Percentiles rank a stretch among this genome's conserved stretches.
phyloP scores from a whole-genome alignment of 2,329 filamentous ascomycete genomes.

The Diplodia seriata region DNA sequence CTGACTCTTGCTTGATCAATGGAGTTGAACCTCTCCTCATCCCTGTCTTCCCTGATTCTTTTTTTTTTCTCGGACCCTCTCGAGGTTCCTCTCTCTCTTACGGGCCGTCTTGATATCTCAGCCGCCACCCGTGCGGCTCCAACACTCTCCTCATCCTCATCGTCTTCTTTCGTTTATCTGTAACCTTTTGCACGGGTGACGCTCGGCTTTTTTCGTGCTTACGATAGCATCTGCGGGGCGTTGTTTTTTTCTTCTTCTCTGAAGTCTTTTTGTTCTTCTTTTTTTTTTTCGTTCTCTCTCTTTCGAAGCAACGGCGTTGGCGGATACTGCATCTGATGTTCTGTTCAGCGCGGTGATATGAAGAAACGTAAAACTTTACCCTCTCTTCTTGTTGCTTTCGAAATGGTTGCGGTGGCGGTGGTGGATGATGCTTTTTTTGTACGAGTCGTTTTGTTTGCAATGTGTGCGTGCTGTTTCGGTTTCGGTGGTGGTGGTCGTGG shows the following conservation, averaged over 20 bases:
- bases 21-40: conserved; percentile 3
- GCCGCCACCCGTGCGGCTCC: conserved; percentile 23
- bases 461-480: background rate
- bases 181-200: background rate
- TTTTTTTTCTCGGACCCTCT: background rate
- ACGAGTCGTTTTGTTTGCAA: background rate
- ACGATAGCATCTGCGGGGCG: conserved; percentile 20
- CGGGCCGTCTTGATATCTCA: conserved; percentile 24
- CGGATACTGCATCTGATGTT: background rate
- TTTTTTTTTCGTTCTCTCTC: background rate
- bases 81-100: background rate
- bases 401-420: background rate
- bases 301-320: conserved; percentile 24
- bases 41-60: background rate
- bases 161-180: conserved; percentile 20
- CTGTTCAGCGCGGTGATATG: conserved; percentile 9
- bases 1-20: background rate
- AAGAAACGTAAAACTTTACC: conserved; percentile 1
- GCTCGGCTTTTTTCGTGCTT: background rate
- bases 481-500: background rate
- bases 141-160: background rate
- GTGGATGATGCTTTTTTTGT: background rate
- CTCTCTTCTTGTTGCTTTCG: background rate
- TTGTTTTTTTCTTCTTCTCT: background rate
- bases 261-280: background rate